Evolutionary conservation across 2,329 filamentous ascomycete genomes (phyloP).

Genomic region (Magnaporthiopsis poae): DNA sequence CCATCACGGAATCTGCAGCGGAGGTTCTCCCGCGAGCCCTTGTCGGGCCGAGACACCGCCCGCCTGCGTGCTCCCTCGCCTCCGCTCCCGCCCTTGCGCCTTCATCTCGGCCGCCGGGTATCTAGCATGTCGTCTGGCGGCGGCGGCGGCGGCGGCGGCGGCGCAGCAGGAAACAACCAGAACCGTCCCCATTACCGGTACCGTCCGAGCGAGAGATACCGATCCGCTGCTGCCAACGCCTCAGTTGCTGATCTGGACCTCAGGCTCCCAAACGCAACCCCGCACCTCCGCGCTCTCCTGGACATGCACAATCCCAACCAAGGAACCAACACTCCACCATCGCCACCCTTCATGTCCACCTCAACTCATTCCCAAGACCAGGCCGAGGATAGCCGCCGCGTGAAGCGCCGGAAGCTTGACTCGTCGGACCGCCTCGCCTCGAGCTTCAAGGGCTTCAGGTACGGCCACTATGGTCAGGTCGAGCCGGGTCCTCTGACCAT

Average conservation of each 20-base stretch:
- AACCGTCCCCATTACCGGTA: conserved; percentile 14
- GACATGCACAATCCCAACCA: conserved; percentile 19
- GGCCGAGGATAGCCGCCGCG: conserved; percentile 39
- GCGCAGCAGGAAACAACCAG: background rate
- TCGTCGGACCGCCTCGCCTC: conserved; percentile 42
- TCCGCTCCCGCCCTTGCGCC: conserved; percentile 27
- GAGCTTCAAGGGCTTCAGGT: conserved; percentile 54
- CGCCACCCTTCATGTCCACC: conserved; percentile 25
- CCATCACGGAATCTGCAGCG: conserved; percentile 25
- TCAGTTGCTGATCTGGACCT: conserved; percentile 29
- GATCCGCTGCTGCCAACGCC: conserved; percentile 8
- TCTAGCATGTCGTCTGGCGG: conserved; percentile 15
- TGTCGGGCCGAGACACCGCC: conserved; percentile 17
- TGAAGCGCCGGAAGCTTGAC: conserved; percentile 63
- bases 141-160: conserved; percentile 13
- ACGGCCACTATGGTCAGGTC: conserved; percentile 80
- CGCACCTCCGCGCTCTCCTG: conserved; percentile 33
- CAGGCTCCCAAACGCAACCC: conserved; percentile 32
- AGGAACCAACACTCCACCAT: conserved; percentile 18
- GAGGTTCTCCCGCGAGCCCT: conserved; percentile 26
- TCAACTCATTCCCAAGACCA: conserved; percentile 23
- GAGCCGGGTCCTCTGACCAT: conserved; percentile 71
- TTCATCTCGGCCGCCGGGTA: conserved; percentile 13
- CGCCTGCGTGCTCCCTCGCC: conserved; percentile 17
- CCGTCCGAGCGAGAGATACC: conserved; percentile 18